Conservation (phyloP, 805 yeast genomes). For the Torulaspora gathmanii region DNA sequence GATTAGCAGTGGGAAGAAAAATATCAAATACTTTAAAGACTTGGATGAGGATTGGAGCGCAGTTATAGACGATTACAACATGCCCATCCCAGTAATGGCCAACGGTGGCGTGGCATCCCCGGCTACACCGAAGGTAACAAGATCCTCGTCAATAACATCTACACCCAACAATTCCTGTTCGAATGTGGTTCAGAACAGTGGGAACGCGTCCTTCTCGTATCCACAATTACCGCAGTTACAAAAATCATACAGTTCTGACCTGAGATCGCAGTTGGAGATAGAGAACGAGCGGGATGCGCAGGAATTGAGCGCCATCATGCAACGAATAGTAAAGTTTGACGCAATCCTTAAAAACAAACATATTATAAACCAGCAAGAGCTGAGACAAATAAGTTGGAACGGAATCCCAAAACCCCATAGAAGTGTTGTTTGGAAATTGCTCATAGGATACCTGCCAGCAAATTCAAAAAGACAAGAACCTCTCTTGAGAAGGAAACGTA, state of each 20-base stretch:
- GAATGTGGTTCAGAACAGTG: slow-evolving; percentile 8
- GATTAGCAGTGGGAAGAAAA: slow-evolving; percentile 21
- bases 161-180: slow-evolving; percentile 12
- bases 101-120: slow-evolving; percentile 31
- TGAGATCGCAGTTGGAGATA: slow-evolving; percentile 24
- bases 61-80: slow-evolving; percentile 46
- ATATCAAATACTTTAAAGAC: slow-evolving; percentile 50
- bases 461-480: slow-evolving; percentile 69
- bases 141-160: slow-evolving; percentile 28
- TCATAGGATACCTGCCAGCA: slow-evolving; percentile 86
- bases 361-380: slow-evolving; percentile 61
- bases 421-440: slow-evolving; percentile 81
- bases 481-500: slow-evolving; percentile 71
- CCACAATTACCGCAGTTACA: slow-evolving; percentile 32
- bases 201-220: slow-evolving; percentile 20
- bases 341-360: slow-evolving; percentile 48
- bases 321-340: slow-evolving; percentile 64
- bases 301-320: slow-evolving; percentile 53
- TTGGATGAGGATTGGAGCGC: slow-evolving; percentile 94
- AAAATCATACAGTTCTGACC: slow-evolving; percentile 19
- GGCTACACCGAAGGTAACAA: slow-evolving; percentile 19
- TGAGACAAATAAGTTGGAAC: slow-evolving; percentile 84
- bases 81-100: slow-evolving; percentile 32
- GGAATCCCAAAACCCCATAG: slow-evolving; percentile 83
- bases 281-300: slow-evolving; percentile 34